Evolutionary conservation across 345 rosid species (phyloP), one percentile per base, ranked within the genome.

Genomic region (Pugionium dolabratum): DNA sequence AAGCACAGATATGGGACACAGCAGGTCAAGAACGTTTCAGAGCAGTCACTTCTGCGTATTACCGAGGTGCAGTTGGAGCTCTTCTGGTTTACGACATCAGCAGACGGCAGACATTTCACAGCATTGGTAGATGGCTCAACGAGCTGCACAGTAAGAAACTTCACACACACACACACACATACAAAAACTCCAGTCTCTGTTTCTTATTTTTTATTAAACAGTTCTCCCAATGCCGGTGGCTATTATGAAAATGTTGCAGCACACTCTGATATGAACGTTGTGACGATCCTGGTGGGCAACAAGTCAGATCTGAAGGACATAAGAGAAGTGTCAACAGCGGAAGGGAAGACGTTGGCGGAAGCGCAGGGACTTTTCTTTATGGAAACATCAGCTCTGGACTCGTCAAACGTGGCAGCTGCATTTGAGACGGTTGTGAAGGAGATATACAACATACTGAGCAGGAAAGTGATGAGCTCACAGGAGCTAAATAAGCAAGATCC

Each of bases 1-100:
- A 93, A 76, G 97, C 97, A 3, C 98, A 93, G 79, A 90, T 93
- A 71, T 93, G 98, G 98, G 98, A 93, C 73, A 93, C 97, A 32
- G 98, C 98, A 4, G 98, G 98, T 72, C 98, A 93, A 82, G 97
- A 93, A 74, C 92, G 98, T 59, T 90, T 93, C 69, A 85, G 98
- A 71, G 98, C 98, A 54, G 97, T 93, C 50, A 93, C 97, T 43
- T 90, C 97, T 62, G 97, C 98, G 6, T 93, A 93, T 66, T 93
- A 93, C 76, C 76, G 98, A 59, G 98, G 98, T 68, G 97, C 98
- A 9, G 98, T 93, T 28, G 98, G 98, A 70, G 98, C 98, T 69
- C 94, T 93, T 62, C 78, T 93, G 52, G 97, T 93, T 62, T 93
- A 93, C 63, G 98, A 93, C 65, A 86, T 93, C 73, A 90, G 97